Evolutionary conservation across 495 filamentous ascomycete species (phyloP).

Genomic region (Paragyromitra xinjiangensis): DNA sequence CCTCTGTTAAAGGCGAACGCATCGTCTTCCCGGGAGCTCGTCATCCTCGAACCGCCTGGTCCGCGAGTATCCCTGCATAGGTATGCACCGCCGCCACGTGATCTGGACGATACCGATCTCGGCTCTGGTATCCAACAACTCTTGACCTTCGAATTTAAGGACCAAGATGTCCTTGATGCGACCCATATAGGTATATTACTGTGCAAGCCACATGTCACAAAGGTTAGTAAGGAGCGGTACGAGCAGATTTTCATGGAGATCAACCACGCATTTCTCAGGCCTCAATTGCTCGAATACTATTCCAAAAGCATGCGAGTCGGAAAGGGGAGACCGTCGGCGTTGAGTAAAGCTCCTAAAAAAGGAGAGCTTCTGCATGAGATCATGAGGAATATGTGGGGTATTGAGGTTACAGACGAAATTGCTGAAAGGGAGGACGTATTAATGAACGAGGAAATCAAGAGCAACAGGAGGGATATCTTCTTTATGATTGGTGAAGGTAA

Average conservation of each 20-base stretch:
- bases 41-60: constrained; percentile 43
- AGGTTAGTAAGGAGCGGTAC: constrained; percentile 51
- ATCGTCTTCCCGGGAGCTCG: constrained; percentile 28
- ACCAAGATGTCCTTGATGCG: constrained; percentile 37
- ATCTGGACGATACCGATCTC: constrained; percentile 38
- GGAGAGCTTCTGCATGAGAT: constrained; percentile 38
- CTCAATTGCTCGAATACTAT: constrained; percentile 50
- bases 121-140: constrained; percentile 32
- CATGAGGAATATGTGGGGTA: constrained; percentile 45
- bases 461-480: constrained; percentile 52
- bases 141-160: constrained; percentile 39
- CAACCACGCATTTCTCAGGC: constrained; percentile 36
- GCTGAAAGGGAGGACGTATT: constrained; percentile 54
- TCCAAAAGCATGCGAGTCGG: neutral
- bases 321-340: neutral
- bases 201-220: constrained; percentile 14
- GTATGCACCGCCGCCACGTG: constrained; percentile 2
- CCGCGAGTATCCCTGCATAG: constrained; percentile 26
- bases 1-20: neutral
- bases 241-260: constrained; percentile 47
- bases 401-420: constrained; percentile 53
- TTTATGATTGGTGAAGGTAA: constrained; percentile 57
- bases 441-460: constrained; percentile 38
- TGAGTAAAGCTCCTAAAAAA: constrained; percentile 24
- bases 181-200: constrained; percentile 51